Percentiles rank a stretch among this genome's conserved stretches.
Conservation (phyloP, 2,329 filamentous ascomycete species). For the Hypoxylon sp. region DNA sequence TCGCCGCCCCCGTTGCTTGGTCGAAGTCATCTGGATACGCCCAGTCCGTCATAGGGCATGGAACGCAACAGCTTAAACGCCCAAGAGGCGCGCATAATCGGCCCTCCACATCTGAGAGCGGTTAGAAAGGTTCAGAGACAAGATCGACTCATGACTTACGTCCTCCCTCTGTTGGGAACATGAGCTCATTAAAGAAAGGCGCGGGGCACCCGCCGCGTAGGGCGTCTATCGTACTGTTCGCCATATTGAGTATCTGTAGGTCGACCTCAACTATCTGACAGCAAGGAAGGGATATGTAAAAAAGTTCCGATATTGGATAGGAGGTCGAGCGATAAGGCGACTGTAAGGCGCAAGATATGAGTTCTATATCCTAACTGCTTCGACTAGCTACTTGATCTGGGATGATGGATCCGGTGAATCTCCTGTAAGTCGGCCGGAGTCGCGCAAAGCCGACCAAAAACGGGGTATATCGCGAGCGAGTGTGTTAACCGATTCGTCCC, state of each 20-base stretch:
- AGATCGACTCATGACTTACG: slow-evolving; percentile 49
- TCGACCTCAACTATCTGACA: slow-evolving; percentile 22
- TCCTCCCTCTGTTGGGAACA: slow-evolving; percentile 65
- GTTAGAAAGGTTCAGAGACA: slow-evolving; percentile 41
- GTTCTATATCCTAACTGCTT: slow-evolving; percentile 8
- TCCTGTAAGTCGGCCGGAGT: slow-evolving; percentile 14
- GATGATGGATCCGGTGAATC: slow-evolving; percentile 8
- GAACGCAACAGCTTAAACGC: slow-evolving; percentile 81
- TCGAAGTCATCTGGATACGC: slow-evolving; percentile 73
- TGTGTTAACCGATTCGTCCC: slow-evolving; percentile 23
- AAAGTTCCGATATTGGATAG: slow-evolving; percentile 15
- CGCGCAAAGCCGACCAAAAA: slow-evolving; percentile 22
- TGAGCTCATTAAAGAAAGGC: slow-evolving; percentile 76
- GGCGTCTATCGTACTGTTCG: slow-evolving; percentile 35
- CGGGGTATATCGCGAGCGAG: slow-evolving; percentile 15
- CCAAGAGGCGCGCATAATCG: slow-evolving; percentile 68
- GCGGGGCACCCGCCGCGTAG: slow-evolving; percentile 69
- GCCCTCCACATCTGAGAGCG: slow-evolving; percentile 63
- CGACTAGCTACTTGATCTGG: slow-evolving; percentile 8
- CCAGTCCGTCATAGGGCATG: slow-evolving; percentile 90
- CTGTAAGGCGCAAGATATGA: slow-evolving; percentile 7
- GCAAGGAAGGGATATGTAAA: background rate
- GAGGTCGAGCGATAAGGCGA: background rate
- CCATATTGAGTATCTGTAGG: slow-evolving; percentile 36
- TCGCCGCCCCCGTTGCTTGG: slow-evolving; percentile 75